Evolutionary conservation across 495 filamentous ascomycete genomes (phyloP), one percentile per base, ranked within the genome.

Genomic region (Monascus purpureus): DNA sequence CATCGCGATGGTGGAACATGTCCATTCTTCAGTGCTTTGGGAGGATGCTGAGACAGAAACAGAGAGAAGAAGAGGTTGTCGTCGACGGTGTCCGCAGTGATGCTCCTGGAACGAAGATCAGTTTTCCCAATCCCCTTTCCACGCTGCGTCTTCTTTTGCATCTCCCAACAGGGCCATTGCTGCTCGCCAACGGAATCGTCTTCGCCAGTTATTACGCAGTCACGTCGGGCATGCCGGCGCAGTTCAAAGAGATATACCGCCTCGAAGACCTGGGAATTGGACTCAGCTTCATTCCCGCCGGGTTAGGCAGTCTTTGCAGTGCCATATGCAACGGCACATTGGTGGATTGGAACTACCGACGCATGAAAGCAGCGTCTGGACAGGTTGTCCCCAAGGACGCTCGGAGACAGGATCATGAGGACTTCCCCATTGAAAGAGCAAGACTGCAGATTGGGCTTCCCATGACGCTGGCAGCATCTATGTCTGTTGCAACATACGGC

Each of bases 241-340:
- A 47, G 9, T 60, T 53, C 33, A 31, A 37, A 1, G 27, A 27
- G 3, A 20, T 41, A 2, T 64, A 61, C 29, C 26, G 36, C 6
- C 47, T 61, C 2, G 36, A 49, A 13, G 54, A 59, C 20, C 27
- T 64, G 0, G 37, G 45, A 18, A 52, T 64, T 18, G 58, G 61
- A 1, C 39, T 61, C 6, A 37, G 47, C 25, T 63, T 51, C 15
- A 47, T 56, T 3, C 53, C 63, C 0, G 45, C 54, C 3, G 57
- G 53, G 0, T 13, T 53, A 0, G 57, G 87, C 26, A 86, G 83
- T 18, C 69, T 93, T 2, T 6, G 46, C 16, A 45, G 86, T 78
- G 48, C 82, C 70, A 43, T 79, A 79, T 43, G 82, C 39, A 84
- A 88, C 55, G 87, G 86, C 36, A 74, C 84, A 49, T 26, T 67